Evolutionary conservation across 805 yeast genomes (phyloP).

Genomic region (Saturnispora dispora): DNA sequence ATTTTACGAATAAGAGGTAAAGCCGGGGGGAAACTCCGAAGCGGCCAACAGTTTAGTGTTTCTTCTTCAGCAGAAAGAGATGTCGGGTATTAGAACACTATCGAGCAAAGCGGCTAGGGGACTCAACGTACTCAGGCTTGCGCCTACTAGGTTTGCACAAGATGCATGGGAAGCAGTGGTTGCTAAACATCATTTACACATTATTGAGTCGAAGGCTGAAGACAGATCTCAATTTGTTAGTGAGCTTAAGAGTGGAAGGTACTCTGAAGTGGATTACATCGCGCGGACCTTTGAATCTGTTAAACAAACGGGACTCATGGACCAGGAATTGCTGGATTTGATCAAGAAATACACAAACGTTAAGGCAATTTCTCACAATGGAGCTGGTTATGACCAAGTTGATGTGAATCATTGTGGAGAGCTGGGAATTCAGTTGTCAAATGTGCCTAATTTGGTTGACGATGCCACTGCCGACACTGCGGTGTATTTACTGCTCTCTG

Average conservation of each 20-base stretch:
- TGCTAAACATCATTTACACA: conserved; percentile 30
- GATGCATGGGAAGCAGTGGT: conserved; percentile 47
- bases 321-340: conserved; percentile 32
- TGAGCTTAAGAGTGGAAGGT: conserved; percentile 30
- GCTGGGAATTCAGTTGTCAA: conserved; percentile 38
- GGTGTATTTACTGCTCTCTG: conserved; percentile 40
- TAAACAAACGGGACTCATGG: conserved; percentile 33
- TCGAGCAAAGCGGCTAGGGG: background rate
- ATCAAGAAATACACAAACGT: conserved; percentile 29
- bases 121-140: conserved; percentile 60
- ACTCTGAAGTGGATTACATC: conserved; percentile 30
- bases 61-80: background rate
- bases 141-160: conserved; percentile 49
- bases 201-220: conserved; percentile 36
- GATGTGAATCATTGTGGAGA: conserved; percentile 35
- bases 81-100: background rate
- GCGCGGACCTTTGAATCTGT: conserved; percentile 36
- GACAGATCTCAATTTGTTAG: conserved; percentile 33
- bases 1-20: background rate
- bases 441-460: conserved; percentile 45
- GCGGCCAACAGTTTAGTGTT: background rate
- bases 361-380: conserved; percentile 38
- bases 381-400: conserved; percentile 53
- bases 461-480: conserved; percentile 52
- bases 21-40: background rate